These are phyloP conservation scores for Xylaria curta DNA, from an alignment of 495 filamentous ascomycete genomes.

Conservation along the genomic window DNA sequence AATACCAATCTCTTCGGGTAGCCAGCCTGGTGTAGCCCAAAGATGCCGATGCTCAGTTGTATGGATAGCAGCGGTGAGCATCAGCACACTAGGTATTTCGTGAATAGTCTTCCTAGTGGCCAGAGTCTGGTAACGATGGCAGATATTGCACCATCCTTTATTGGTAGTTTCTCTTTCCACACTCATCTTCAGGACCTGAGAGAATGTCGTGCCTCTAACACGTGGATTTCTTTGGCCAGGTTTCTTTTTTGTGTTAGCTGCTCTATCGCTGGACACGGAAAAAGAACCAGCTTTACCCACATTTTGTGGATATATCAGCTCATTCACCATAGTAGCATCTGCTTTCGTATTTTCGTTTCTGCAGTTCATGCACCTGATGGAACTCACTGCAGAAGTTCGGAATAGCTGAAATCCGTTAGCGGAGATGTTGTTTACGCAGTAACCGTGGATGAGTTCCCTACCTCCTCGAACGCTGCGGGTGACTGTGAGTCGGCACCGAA, in stretches of 20 bases:
- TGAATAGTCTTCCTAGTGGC: slow-evolving; percentile 79
- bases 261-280: slow-evolving; percentile 26
- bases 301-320: slow-evolving; percentile 78
- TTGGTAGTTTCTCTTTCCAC: slow-evolving; percentile 83
- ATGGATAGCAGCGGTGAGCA: slow-evolving; percentile 80
- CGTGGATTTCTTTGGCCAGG: slow-evolving; percentile 56
- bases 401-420: slow-evolving; percentile 38
- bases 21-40: slow-evolving; percentile 87
- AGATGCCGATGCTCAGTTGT: slow-evolving; percentile 73
- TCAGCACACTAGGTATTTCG: slow-evolving; percentile 77
- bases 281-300: slow-evolving; percentile 41
- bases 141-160: slow-evolving; percentile 89
- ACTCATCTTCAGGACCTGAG: slow-evolving; percentile 81
- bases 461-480: slow-evolving; percentile 37
- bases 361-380: slow-evolving; percentile 83
- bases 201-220: slow-evolving; percentile 68
- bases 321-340: slow-evolving; percentile 75
- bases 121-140: slow-evolving; percentile 83
- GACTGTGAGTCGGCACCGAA: slow-evolving; percentile 24
- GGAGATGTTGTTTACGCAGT: not conserved
- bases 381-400: slow-evolving; percentile 51
- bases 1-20: slow-evolving; percentile 91
- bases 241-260: slow-evolving; percentile 43
- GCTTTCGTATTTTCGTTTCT: slow-evolving; percentile 74
- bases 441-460: slow-evolving; percentile 19